phyloP scores from a whole-genome alignment of 2,329 filamentous ascomycete species.

The Epichloe typhina region DNA sequence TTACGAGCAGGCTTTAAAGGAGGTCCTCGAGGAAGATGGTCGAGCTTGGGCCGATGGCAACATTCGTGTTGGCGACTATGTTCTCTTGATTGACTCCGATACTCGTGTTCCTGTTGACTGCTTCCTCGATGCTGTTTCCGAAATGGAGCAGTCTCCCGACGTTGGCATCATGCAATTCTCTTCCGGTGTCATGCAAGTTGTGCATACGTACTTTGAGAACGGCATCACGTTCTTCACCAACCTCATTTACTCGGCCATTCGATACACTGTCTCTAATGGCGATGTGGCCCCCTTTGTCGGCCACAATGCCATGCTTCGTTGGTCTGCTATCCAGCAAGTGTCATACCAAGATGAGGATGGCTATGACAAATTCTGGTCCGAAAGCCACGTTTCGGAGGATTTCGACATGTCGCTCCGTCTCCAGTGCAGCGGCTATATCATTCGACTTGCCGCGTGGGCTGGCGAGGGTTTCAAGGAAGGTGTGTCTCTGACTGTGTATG shows the following conservation, averaged over 20 bases:
- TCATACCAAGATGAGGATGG: constrained; percentile 56
- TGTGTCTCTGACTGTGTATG: constrained; percentile 72
- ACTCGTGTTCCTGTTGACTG: constrained; percentile 68
- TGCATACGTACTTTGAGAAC: constrained; percentile 59
- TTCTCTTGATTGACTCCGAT: constrained; percentile 62
- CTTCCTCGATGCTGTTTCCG: constrained; percentile 63
- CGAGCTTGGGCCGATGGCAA: constrained; percentile 75
- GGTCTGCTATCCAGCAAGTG: constrained; percentile 63
- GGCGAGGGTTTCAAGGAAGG: constrained; percentile 73
- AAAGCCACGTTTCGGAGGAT: constrained; percentile 67
- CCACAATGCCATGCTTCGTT: constrained; percentile 66
- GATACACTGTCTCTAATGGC: constrained; percentile 63
- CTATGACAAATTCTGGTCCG: constrained; percentile 72
- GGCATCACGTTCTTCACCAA: constrained; percentile 62
- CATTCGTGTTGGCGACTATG: constrained; percentile 75
- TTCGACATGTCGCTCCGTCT: constrained; percentile 72
- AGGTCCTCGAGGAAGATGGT: constrained; percentile 53
- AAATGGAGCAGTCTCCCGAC: constrained; percentile 69
- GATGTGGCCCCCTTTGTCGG: constrained; percentile 70
- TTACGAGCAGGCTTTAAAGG: constrained; percentile 51
- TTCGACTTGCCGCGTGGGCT: constrained; percentile 59
- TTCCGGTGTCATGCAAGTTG: constrained; percentile 68
- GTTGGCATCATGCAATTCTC: constrained; percentile 70
- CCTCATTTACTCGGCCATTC: constrained; percentile 64
- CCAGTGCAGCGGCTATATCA: constrained; percentile 58